Percentiles rank a stretch among this genome's conserved stretches.
Evolutionary conservation across 306 rosid genomes (phyloP).

Genomic region (Canavalia gladiata): DNA sequence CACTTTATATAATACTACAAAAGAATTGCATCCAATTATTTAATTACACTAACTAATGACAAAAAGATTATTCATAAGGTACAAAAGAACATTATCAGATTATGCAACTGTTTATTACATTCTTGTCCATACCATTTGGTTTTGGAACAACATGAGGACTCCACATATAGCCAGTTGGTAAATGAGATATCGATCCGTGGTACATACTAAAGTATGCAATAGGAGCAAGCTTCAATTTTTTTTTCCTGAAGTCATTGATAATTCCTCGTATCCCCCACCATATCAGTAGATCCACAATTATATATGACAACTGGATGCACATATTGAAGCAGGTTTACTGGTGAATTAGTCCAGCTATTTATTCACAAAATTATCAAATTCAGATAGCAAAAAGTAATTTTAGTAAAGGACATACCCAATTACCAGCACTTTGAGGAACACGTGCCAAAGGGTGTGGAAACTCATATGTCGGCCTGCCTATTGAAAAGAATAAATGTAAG

Average conservation of each 20-base stretch:
- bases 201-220: slow-evolving; percentile 88
- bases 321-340: slow-evolving; percentile 37
- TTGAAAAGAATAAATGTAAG: slow-evolving; percentile 53
- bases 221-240: slow-evolving; percentile 85
- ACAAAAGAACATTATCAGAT: not conserved
- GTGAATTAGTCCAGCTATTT: slow-evolving; percentile 25
- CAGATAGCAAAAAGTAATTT: slow-evolving; percentile 20
- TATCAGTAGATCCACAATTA: slow-evolving; percentile 80
- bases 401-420: slow-evolving; percentile 70
- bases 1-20: not conserved
- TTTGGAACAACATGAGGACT: slow-evolving; percentile 92
- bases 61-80: slow-evolving; percentile 11
- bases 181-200: slow-evolving; percentile 88
- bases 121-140: slow-evolving; percentile 70
- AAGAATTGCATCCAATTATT: not conserved
- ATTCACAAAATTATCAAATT: slow-evolving; percentile 36
- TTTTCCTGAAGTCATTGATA: slow-evolving; percentile 87
- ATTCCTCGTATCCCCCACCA: slow-evolving; percentile 93
- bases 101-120: slow-evolving; percentile 18
- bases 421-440: slow-evolving; percentile 86
- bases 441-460: slow-evolving; percentile 92
- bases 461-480: slow-evolving; percentile 88
- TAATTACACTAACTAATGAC: not conserved
- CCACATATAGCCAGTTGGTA: slow-evolving; percentile 94
- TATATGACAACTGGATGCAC: slow-evolving; percentile 73